Conservation (phyloP, 2,329 filamentous ascomycete species). For the Penicillium carneum region DNA sequence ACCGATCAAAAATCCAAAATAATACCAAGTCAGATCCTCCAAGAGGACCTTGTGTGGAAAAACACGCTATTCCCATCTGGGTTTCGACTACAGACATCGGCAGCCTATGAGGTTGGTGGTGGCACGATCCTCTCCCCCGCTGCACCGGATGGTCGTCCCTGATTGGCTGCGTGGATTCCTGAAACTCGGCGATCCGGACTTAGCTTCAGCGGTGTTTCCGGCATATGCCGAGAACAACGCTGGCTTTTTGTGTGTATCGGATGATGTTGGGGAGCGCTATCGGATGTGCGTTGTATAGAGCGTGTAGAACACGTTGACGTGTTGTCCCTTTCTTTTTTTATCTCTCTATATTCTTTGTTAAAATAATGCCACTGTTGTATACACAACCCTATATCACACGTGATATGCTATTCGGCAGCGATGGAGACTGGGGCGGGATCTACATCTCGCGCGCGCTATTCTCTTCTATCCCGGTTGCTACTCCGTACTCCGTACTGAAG, state of each 20-base stretch:
- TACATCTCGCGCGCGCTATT: slow-evolving; percentile 19
- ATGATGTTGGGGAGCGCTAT: slow-evolving; percentile 9
- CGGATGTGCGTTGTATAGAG: slow-evolving; percentile 6
- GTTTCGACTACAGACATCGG: slow-evolving; percentile 24
- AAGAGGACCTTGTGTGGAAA: slow-evolving; percentile 28
- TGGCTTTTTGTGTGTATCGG: slow-evolving; percentile 8
- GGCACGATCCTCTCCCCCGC: slow-evolving; percentile 32
- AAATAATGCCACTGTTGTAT: not conserved
- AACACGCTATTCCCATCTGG: slow-evolving; percentile 12
- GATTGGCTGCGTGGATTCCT: slow-evolving; percentile 36
- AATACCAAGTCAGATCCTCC: slow-evolving; percentile 13
- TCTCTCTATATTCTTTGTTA: not conserved
- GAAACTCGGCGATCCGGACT: slow-evolving; percentile 43
- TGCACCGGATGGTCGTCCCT: slow-evolving; percentile 25
- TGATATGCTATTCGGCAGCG: slow-evolving; percentile 26
- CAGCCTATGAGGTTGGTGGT: slow-evolving; percentile 43
- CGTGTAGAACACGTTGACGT: slow-evolving; percentile 3
- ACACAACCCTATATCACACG: not conserved
- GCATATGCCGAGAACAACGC: slow-evolving; percentile 28
- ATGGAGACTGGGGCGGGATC: slow-evolving; percentile 22
- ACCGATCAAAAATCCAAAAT: not conserved
- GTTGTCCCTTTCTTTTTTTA: not conserved
- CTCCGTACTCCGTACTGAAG: not conserved
- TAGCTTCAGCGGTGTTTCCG: slow-evolving; percentile 34
- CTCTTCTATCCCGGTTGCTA: slow-evolving; percentile 10